These are phyloP conservation scores for Gamsiella multidivaricata DNA, from an alignment of 192 early-diverging fungal genomes.

Conservation along the genomic window DNA sequence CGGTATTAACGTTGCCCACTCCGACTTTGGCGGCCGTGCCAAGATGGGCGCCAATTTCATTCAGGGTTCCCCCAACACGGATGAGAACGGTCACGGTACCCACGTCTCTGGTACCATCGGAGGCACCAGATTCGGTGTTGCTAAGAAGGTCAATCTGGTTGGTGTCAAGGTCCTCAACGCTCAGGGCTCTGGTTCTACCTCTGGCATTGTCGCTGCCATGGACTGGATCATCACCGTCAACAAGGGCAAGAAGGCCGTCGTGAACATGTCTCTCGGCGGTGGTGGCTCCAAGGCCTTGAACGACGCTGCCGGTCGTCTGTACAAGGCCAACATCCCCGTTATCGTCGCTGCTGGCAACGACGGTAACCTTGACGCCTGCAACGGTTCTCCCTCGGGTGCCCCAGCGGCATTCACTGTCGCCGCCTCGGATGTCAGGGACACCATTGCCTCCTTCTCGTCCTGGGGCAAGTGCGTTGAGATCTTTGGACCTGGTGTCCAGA, in stretches of 20 bases:
- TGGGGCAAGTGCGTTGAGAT: conserved; percentile 94
- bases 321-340: conserved; percentile 71
- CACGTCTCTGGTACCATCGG: conserved; percentile 64
- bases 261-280: conserved; percentile 84
- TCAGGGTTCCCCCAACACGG: conserved; percentile 42
- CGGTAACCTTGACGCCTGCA: conserved; percentile 69
- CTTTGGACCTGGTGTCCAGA: conserved; percentile 91
- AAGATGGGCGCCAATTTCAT: conserved; percentile 55
- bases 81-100: conserved; percentile 66
- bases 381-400: conserved; percentile 62
- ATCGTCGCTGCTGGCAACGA: conserved; percentile 84
- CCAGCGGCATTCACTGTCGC: conserved; percentile 84
- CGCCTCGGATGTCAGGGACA: conserved; percentile 81
- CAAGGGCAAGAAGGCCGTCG: conserved; percentile 57
- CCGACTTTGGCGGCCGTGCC: conserved; percentile 65
- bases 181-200: conserved; percentile 56
- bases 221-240: conserved; percentile 41
- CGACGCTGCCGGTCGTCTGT: conserved; percentile 64
- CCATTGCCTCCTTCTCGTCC: conserved; percentile 83
- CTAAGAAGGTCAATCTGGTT: conserved; percentile 77
- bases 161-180: conserved; percentile 69
- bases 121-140: conserved; percentile 71
- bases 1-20: conserved; percentile 59
- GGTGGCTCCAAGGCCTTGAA: conserved; percentile 69
- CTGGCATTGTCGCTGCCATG: conserved; percentile 51